Base-by-base conservation (phyloP, 1,139 yeast species). In the Lodderomyces margitis region DNA sequence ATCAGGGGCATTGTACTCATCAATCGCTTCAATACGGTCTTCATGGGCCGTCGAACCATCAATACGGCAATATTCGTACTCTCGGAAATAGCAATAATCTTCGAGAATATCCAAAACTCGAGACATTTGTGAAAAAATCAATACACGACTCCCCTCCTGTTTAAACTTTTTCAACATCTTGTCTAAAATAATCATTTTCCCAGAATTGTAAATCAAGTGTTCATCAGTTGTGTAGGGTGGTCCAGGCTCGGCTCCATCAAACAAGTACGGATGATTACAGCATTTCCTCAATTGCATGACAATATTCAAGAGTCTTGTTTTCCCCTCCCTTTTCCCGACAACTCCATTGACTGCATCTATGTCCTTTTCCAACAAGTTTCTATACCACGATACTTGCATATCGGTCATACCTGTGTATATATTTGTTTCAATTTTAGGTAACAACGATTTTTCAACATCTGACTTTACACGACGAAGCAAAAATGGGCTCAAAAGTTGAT, bases 241-340 rank as follows among this genome's bases (percentile, higher is more conserved):
- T 8, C 98, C 98, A 0, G 98, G 98, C 61, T 92, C 98, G 1
- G 98, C 98, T 32, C 98, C 98, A 59, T 92, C 98, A 56, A 92
- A 92, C 39, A 92, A 68, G 61, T 92, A 92, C 0, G 98, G 98
- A 63, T 92, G 98, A 57, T 92, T 92, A 62, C 98, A 92, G 62
- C 98, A 92, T 62, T 92, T 92, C 54, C 98, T 77, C 50, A 92
- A 71, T 62, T 92, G 98, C 98, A 92, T 92, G 14, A 92, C 97
- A 54, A 92, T 89, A 56, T 92, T 92, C 41, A 92, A 70, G 46
- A 92, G 70, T 44, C 98, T 74, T 2, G 97, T 91, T 58, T 91
- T 91, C 8, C 94, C 92, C 58, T 91, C 97, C 46, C 92, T 74
- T 58, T 83, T 86, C 5, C 95, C 96, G 33, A 82, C 83, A 3